phyloP scores from a whole-genome alignment of 192 early-diverging fungal genomes.

The Coemansia sp. region DNA sequence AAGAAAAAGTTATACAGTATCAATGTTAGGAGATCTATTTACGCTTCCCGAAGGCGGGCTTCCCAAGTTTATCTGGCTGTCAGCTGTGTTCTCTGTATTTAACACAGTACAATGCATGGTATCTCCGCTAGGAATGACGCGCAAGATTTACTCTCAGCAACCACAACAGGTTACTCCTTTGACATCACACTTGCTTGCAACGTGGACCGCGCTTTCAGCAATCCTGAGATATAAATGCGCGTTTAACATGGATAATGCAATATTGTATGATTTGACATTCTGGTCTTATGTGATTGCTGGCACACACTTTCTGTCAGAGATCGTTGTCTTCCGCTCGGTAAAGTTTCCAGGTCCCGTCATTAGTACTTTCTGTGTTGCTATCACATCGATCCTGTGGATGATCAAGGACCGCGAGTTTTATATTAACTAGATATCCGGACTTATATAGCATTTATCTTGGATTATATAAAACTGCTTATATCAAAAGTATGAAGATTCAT shows the following conservation, averaged over 20 bases:
- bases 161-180: slow-evolving; percentile 71
- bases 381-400: slow-evolving; percentile 56
- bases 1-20: not conserved
- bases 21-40: slow-evolving; percentile 36
- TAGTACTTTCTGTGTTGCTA: slow-evolving; percentile 65
- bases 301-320: slow-evolving; percentile 67
- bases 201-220: slow-evolving; percentile 82
- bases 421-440: slow-evolving; percentile 12
- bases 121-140: slow-evolving; percentile 68
- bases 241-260: slow-evolving; percentile 70
- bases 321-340: slow-evolving; percentile 61
- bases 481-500: too few relatives aligned
- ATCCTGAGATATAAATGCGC: slow-evolving; percentile 84
- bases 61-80: slow-evolving; percentile 72
- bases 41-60: slow-evolving; percentile 52
- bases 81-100: slow-evolving; percentile 74
- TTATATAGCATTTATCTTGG: not conserved
- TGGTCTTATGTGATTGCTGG: slow-evolving; percentile 73
- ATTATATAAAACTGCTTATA: not conserved
- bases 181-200: slow-evolving; percentile 79
- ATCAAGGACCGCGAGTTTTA: slow-evolving; percentile 41
- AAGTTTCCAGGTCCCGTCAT: slow-evolving; percentile 64
- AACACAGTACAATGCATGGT: slow-evolving; percentile 84
- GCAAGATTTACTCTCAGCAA: slow-evolving; percentile 67
- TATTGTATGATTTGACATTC: slow-evolving; percentile 51